These are phyloP conservation scores for Gyrodon lividus DNA, from an alignment of 768 basidiomycete species.

Conservation along the genomic window DNA sequence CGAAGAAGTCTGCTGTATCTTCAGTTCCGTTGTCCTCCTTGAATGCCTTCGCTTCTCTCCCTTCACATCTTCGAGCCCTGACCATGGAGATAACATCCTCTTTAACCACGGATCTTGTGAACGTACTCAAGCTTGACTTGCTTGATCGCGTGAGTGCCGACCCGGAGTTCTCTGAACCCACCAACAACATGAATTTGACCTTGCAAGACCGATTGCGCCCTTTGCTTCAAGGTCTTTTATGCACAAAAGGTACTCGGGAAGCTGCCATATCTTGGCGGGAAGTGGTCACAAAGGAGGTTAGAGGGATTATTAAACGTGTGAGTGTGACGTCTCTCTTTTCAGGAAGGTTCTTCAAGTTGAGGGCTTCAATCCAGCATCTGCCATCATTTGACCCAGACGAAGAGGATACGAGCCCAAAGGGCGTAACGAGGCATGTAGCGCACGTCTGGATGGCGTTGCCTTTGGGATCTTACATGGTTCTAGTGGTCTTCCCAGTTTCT, in stretches of 20 bases:
- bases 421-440: constrained; percentile 22
- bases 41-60: constrained; percentile 71
- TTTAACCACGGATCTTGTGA: constrained; percentile 75
- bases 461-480: constrained; percentile 3
- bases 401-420: constrained; percentile 40
- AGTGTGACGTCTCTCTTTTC: constrained; percentile 24
- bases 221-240: constrained; percentile 70
- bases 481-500: constrained; percentile 46
- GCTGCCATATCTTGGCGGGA: constrained; percentile 70
- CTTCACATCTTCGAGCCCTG: constrained; percentile 66
- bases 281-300: constrained; percentile 60
- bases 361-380: constrained; percentile 45
- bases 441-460: background rate
- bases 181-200: constrained; percentile 37
- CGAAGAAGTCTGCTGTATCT: constrained; percentile 32
- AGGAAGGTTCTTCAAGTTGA: background rate
- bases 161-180: constrained; percentile 11
- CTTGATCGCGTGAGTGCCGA: constrained; percentile 46
- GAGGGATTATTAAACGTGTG: constrained; percentile 57
- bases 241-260: constrained; percentile 70
- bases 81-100: constrained; percentile 75
- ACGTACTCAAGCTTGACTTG: constrained; percentile 65
- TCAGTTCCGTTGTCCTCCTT: constrained; percentile 65
- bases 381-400: constrained; percentile 59
- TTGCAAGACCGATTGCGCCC: constrained; percentile 69